Conservation (phyloP, 164 flowering plant genomes). For the Saururus chinensis region DNA sequence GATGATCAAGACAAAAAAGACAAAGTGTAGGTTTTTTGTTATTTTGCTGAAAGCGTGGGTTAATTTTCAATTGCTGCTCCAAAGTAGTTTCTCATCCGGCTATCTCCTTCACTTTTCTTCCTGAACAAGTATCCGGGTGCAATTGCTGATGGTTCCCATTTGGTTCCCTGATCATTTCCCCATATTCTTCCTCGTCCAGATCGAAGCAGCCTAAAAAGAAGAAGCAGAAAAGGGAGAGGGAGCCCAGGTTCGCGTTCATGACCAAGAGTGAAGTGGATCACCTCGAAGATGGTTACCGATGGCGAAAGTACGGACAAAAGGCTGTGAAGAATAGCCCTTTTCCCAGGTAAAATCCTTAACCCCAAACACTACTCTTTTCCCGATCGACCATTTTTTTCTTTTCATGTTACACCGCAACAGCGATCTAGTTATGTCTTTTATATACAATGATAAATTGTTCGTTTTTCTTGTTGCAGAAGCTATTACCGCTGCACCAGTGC, state of each 20-base stretch:
- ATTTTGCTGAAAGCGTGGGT: not conserved
- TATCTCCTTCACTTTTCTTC: not conserved
- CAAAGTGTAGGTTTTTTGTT: slow-evolving; percentile 14
- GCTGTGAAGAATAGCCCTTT: slow-evolving; percentile 93
- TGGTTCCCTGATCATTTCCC: not conserved
- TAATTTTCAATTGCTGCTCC: not conserved
- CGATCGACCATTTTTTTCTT: not conserved
- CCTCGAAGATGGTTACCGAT: slow-evolving; percentile 81
- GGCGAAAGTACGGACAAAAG: slow-evolving; percentile 94
- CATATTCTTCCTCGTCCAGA: slow-evolving; percentile 13
- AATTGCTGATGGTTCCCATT: not conserved
- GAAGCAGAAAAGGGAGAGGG: slow-evolving; percentile 59
- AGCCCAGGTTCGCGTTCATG: slow-evolving; percentile 89
- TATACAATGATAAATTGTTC: not conserved
- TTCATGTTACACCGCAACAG: not conserved
- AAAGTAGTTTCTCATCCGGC: not conserved
- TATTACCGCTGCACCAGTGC: slow-evolving; percentile 85
- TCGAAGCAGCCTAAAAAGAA: slow-evolving; percentile 69
- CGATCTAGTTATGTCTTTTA: not conserved
- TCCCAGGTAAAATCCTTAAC: slow-evolving; percentile 45
- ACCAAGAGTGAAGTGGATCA: slow-evolving; percentile 88
- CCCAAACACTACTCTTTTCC: not conserved
- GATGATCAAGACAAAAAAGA: slow-evolving; percentile 36
- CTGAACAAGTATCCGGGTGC: not conserved
- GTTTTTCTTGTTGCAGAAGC: slow-evolving; percentile 42